These are phyloP conservation scores for Tillandsia leiboldiana DNA, from an alignment of 176 grass and related monocot genomes.

Conservation along the genomic window DNA sequence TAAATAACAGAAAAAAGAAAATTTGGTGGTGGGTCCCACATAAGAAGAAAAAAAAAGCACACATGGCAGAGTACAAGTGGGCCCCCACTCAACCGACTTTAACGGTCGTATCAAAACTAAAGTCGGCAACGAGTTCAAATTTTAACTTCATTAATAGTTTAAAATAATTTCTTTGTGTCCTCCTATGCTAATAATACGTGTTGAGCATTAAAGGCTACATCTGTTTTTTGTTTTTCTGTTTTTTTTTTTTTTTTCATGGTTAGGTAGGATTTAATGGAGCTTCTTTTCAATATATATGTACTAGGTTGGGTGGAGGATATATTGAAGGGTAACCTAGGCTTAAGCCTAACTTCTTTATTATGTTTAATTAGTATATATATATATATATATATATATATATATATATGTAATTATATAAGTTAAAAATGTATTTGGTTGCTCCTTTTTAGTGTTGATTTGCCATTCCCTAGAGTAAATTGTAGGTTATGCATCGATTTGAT, in stretches of 20 bases:
- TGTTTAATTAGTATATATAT: not conserved
- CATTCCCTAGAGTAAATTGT: not conserved
- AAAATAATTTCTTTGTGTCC: not conserved
- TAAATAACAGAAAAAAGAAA: not conserved
- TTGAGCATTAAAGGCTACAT: constrained; percentile 21
- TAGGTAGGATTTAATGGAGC: constrained; percentile 11
- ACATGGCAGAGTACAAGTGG: too few relatives aligned
- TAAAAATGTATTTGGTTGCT: not conserved
- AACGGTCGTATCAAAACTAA: constrained; percentile 27
- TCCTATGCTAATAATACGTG: constrained; percentile 14
- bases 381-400: too few relatives aligned
- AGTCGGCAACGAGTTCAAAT: not conserved
- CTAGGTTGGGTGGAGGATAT: not conserved
- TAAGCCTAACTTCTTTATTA: too few relatives aligned
- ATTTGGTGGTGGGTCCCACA: not conserved
- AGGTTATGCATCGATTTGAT: not conserved
- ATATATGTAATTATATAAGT: not conserved
- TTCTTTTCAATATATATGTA: not conserved
- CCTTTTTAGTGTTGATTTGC: not conserved
- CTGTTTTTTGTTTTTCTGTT: not conserved
- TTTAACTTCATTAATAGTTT: not conserved
- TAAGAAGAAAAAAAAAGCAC: not conserved
- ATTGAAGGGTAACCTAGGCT: too few relatives aligned
- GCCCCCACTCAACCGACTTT: constrained; percentile 33
- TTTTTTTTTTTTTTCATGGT: not conserved